Conservation (phyloP, 805 yeast genomes). For the Candida glaebosa region DNA sequence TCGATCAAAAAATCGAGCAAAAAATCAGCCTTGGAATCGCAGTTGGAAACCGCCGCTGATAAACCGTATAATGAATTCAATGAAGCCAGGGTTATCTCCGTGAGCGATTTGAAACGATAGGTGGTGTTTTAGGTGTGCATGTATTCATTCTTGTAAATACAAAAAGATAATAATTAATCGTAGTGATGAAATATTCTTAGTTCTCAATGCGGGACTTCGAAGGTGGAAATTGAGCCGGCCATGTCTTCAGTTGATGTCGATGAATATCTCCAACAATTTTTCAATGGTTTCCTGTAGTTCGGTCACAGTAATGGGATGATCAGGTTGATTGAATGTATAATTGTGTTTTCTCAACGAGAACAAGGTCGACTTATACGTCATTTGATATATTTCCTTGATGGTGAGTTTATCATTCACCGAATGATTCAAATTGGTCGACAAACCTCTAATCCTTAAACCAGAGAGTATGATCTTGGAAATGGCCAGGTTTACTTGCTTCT, state of each 20-base stretch:
- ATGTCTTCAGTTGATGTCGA: slow-evolving; percentile 22
- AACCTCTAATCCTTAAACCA: slow-evolving; percentile 40
- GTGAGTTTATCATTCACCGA: slow-evolving; percentile 31
- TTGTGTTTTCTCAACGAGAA: slow-evolving; percentile 38
- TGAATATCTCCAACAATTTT: slow-evolving; percentile 31
- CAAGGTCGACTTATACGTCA: slow-evolving; percentile 36
- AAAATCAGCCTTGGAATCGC: slow-evolving; percentile 33
- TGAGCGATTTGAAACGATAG: slow-evolving; percentile 17
- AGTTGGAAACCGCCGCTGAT: slow-evolving; percentile 30
- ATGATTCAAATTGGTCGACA: slow-evolving; percentile 19
- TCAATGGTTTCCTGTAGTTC: slow-evolving; percentile 40
- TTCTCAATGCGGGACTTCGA: too few species aligned
- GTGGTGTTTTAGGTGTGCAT: too few species aligned
- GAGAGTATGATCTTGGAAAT: slow-evolving; percentile 34
- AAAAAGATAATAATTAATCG: too few species aligned
- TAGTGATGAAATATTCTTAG: too few species aligned
- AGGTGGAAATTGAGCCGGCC: too few species aligned
- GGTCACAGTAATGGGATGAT: slow-evolving; percentile 18
- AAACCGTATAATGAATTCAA: slow-evolving; percentile 13
- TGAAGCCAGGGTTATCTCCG: slow-evolving; percentile 15
- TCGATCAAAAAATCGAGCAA: slow-evolving; percentile 20
- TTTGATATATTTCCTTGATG: slow-evolving; percentile 38
- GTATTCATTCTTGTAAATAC: too few species aligned
- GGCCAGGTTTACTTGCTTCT: slow-evolving; percentile 31
- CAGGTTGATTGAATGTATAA: slow-evolving; percentile 20